Evolutionary conservation across 1,139 yeast genomes (phyloP).

Genomic region (Kodamaea derodonti): DNA sequence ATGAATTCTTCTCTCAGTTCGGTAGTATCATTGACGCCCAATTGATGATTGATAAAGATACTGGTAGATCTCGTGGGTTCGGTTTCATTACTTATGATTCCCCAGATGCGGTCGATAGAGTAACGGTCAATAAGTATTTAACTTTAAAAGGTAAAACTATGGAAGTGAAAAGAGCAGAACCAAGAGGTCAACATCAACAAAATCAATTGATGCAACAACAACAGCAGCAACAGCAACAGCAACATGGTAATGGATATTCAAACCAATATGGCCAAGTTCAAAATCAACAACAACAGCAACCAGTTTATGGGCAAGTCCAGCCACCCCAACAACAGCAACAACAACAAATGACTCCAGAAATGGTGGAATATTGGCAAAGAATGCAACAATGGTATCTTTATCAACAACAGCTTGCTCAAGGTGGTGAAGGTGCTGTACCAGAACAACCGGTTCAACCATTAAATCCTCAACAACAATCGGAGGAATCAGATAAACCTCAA

Average conservation of each 20-base stretch:
- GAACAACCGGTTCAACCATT: constrained; percentile 49
- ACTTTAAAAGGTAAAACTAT: constrained; percentile 85
- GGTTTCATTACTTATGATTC: constrained; percentile 97
- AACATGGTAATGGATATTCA: constrained; percentile 14
- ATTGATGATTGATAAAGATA: constrained; percentile 95
- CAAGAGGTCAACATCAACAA: constrained; percentile 59
- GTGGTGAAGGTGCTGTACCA: constrained; percentile 18
- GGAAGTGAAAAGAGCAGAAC: constrained; percentile 98
- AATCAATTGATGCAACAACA: constrained; percentile 38
- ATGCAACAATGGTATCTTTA: constrained; percentile 76
- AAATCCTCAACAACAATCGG: constrained; percentile 49
- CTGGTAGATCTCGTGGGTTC: constrained; percentile 96
- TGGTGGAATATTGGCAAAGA: constrained; percentile 87
- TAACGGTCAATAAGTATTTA: constrained; percentile 77
- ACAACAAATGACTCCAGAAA: constrained; percentile 63
- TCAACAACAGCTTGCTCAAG: constrained; percentile 47
- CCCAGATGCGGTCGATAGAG: constrained; percentile 92
- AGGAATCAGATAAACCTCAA: constrained; percentile 16
- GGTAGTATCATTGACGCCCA: constrained; percentile 97
- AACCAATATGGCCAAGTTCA: constrained; percentile 40
- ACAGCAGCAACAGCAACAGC: constrained; percentile 29
- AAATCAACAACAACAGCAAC: constrained; percentile 13
- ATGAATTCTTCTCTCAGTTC: constrained; percentile 80
- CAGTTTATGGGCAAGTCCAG: constrained; percentile 23
- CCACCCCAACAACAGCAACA: constrained; percentile 19